Evolutionary conservation across 768 basidiomycete species (phyloP).

Genomic region (Cystofilobasidium ferigula): DNA sequence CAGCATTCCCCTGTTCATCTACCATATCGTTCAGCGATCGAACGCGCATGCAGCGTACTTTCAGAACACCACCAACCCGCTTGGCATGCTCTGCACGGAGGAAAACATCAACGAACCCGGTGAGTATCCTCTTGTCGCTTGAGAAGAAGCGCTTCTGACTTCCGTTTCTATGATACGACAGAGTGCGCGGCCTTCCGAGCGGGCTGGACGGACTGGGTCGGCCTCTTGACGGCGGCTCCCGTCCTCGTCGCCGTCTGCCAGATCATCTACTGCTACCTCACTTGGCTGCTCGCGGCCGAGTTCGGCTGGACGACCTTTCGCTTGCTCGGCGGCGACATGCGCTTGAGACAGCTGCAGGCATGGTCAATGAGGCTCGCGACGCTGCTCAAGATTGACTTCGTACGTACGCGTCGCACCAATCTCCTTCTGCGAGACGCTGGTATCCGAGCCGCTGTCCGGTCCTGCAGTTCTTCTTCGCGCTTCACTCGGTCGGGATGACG

Average conservation of each 20-base stretch:
- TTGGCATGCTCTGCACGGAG: not conserved
- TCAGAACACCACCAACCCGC: not conserved
- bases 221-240: slow-evolving; percentile 4
- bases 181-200: not conserved
- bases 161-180: not conserved
- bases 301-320: slow-evolving; percentile 8
- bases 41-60: slow-evolving; percentile 11
- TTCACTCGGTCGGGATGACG: slow-evolving; percentile 1
- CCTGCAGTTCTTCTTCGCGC: not conserved
- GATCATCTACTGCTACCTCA: not conserved
- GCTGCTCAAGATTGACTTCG: not conserved
- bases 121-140: too few species aligned
- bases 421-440: too few species aligned
- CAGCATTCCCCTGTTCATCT: slow-evolving; percentile 5
- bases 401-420: too few species aligned
- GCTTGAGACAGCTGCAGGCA: not conserved
- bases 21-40: slow-evolving; percentile 5
- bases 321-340: not conserved
- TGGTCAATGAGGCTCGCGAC: slow-evolving; percentile 6
- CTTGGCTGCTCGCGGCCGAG: not conserved
- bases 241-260: slow-evolving; percentile 4
- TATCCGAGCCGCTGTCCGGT: not conserved
- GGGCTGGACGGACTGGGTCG: not conserved
- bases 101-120: not conserved
- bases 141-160: not conserved